Base-by-base conservation (phyloP, 495 filamentous ascomycete genomes). In the Penicillium simplicissimum region DNA sequence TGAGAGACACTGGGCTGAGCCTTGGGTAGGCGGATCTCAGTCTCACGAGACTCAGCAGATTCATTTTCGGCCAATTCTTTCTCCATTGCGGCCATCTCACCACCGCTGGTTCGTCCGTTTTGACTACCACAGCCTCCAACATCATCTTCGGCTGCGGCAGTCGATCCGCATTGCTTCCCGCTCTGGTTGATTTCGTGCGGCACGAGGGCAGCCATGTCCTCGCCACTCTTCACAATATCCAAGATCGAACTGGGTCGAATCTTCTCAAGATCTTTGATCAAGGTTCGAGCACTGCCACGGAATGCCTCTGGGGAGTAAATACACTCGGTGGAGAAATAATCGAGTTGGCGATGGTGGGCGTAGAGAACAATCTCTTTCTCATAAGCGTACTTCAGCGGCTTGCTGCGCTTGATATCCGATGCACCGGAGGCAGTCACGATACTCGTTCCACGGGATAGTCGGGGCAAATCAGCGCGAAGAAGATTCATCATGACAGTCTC, bases 291-390 rank as follows among this genome's bases (percentile, higher is more conserved):
- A 64, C 90, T 96, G 0, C 95, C 95, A 28, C 95, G 85, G 67
- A 98, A 98, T n/a, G 96, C 95, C 78, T 98, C 95, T 0, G 95
- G 95, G 52, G 92, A 96, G 77, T 98, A 98, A 57, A 98, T 92
- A 79, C 95, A 98, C 78, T 98, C 95, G 0, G 95, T 98, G 63
- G 87, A 94, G 76, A 98, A 98, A 76, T 98, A 98, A 72, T 98
- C 95, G 59, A 98, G 82, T 70, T 92, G 90, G 70, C 93, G 94
- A 76, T 98, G 92, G 65, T 97, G 90, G 17, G 95, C 95, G 71
- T 98, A 98, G 13, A 98, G 81, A 9, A 98, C 95, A 59, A 98
- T 98, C 67, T 98, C 95, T 78, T 98, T 98, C 73, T 98, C 96
- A 68, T 97, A 98, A 0, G 94, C 92, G 71, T 97, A 98, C 76